Percentiles rank a stretch among this genome's conserved stretches.
Evolutionary conservation across 139 green algal species (phyloP).

Genomic region (Monoraphidium neglectum): DNA sequence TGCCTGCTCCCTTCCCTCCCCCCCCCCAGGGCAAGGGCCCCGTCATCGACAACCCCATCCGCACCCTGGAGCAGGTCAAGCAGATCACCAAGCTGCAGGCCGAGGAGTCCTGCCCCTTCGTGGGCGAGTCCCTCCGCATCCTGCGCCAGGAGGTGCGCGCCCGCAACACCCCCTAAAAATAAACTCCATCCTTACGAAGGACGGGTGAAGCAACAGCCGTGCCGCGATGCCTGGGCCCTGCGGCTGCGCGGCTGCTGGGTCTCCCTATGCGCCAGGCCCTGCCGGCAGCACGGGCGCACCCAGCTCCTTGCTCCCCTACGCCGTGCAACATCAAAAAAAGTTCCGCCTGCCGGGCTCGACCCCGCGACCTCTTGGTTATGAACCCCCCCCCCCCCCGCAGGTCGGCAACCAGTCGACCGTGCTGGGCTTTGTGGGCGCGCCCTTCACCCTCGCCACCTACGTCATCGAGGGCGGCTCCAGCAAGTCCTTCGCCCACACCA

Average conservation of each 20-base stretch:
- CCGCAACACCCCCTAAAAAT: too few species aligned
- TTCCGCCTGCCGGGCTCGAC: not conserved
- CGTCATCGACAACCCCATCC: slow-evolving; percentile 90
- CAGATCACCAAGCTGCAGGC: slow-evolving; percentile 73
- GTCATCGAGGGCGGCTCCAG: slow-evolving; percentile 89
- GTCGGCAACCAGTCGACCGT: slow-evolving; percentile 71
- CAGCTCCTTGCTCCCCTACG: too few species aligned
- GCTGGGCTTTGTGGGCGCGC: slow-evolving; percentile 92
- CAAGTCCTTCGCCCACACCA: slow-evolving; percentile 91
- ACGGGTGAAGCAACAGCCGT: too few species aligned
- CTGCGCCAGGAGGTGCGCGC: slow-evolving; percentile 64
- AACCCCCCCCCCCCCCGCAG: slow-evolving; percentile 18
- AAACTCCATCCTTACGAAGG: too few species aligned
- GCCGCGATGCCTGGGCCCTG: too few species aligned
- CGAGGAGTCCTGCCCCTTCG: slow-evolving; percentile 75
- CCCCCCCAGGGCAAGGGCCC: slow-evolving; percentile 82
- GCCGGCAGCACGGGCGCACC: too few species aligned
- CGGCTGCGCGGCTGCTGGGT: too few species aligned
- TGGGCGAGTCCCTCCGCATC: slow-evolving; percentile 81
- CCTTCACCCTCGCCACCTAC: slow-evolving; percentile 95
- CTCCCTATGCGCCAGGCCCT: too few species aligned
- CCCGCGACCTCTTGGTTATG: not conserved
- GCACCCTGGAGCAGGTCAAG: slow-evolving; percentile 87
- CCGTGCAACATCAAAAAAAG: slow-evolving; percentile 5
- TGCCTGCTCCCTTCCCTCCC: too few species aligned